A percentile compares a stretch with the other conserved stretches of the same genome.
These are phyloP conservation scores for Phytophthora cactorum DNA, from an alignment of 352 stramenopile genomes.

Conservation along the genomic window DNA sequence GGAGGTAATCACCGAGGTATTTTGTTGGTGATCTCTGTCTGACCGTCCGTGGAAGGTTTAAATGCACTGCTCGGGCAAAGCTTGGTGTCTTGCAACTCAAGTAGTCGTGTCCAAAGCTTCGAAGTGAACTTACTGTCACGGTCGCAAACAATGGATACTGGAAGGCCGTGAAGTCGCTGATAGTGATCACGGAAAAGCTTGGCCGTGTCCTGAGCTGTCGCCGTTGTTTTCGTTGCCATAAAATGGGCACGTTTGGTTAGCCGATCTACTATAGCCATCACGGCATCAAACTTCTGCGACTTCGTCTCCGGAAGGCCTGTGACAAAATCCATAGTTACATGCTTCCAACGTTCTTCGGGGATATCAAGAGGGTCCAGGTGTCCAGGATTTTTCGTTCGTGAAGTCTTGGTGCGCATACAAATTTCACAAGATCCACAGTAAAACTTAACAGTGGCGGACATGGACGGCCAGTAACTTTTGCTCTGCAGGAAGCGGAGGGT, in stretches of 20 bases:
- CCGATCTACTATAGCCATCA: conserved; percentile 15
- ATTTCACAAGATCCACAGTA: conserved; percentile 15
- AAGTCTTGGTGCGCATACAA: conserved; percentile 11
- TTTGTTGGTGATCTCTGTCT: conserved; percentile 16
- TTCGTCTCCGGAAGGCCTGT: not conserved
- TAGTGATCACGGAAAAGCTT: conserved; percentile 4
- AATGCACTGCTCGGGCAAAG: conserved; percentile 7
- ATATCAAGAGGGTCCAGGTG: conserved; percentile 2
- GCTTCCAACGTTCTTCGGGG: not conserved
- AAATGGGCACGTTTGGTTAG: conserved; percentile 24
- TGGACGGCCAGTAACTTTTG: conserved; percentile 5
- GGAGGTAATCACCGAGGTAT: too few species aligned
- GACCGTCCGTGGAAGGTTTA: conserved; percentile 13
- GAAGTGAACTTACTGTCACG: conserved; percentile 16
- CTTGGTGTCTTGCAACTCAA: conserved; percentile 6
- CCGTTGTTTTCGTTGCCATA: not conserved
- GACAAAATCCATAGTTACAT: conserved; percentile 19
- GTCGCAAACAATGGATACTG: conserved; percentile 10
- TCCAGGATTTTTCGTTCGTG: not conserved
- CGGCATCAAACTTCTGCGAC: not conserved
- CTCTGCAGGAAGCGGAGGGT: conserved; percentile 1
- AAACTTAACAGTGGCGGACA: not conserved
- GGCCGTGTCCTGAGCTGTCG: conserved; percentile 2
- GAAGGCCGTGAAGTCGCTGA: conserved; percentile 6
- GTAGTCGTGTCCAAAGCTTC: conserved; percentile 2